Base-by-base conservation (phyloP, 192 early-diverging fungal species). In the Mortierella claussenii region DNA sequence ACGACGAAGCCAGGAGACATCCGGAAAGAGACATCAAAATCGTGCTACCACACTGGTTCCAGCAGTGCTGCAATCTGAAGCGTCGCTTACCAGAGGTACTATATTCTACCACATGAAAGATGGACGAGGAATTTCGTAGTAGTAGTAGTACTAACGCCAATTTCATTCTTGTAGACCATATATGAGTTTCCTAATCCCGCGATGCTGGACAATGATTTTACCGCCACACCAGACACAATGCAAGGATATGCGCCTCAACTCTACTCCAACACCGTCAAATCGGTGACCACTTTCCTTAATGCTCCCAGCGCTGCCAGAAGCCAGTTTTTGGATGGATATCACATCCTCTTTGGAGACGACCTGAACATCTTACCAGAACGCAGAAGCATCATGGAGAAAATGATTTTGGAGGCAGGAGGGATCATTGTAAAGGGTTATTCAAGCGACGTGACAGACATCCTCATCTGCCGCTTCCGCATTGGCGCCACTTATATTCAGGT, bases 31-130 rank as follows among this genome's bases (percentile, higher is more conserved):
- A 79, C n/a, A 83, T 91, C 36, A 84, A 70, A 49, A 47, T 88
- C 15, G 80, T 94, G 53, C 68, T 94, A 28, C 91, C 91, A 37
- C 89, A 92, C 50, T 94, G 89, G 86, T 89, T 94, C 68, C 83
- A 91, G 42, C 83, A 86, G 42, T 88, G 87, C 55, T 71, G 90
- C 27, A 86, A 85, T 43, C 49, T 92, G 32, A 79, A 80, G 44
- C 56, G 81, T 27, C 48, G 65, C 18, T 68, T 90, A 45, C 76
- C 83, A 0, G 85, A 87, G 65, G 81, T 85, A 63, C 55, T n/a
- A n/a, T n/a, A n/a, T n/a, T n/a, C n/a, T n/a, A n/a, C n/a, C n/a
- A n/a, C n/a, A n/a, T n/a, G n/a, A n/a, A n/a, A n/a, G n/a, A n/a
- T n/a, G n/a, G n/a, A n/a, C n/a, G n/a, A n/a, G n/a, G n/a, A n/a